Percentiles rank a stretch among this genome's conserved stretches.
Conservation (phyloP, 2,329 filamentous ascomycete genomes). For the Mycocentrospora acerina region DNA sequence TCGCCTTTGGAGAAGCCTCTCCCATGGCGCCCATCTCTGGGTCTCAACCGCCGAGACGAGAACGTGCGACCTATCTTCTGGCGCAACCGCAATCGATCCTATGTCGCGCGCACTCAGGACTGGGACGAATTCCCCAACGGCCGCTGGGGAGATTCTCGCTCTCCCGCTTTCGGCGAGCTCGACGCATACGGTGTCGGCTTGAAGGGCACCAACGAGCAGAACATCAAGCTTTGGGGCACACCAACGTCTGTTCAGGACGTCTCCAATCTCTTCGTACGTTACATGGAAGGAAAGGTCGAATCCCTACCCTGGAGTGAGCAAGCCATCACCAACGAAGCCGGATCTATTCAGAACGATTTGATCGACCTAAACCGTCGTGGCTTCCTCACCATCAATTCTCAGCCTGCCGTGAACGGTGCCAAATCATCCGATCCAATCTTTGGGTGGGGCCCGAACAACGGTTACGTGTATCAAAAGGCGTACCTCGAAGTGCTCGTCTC, state of each 20-base stretch:
- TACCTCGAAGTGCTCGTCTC: conserved; percentile 91
- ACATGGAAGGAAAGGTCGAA: conserved; percentile 77
- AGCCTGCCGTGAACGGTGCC: conserved; percentile 88
- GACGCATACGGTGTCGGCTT: conserved; percentile 93
- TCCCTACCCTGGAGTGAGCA: conserved; percentile 93
- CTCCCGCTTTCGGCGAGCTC: conserved; percentile 91
- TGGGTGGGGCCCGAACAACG: conserved; percentile 92
- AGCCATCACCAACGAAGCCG: conserved; percentile 79
- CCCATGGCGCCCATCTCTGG: conserved; percentile 94
- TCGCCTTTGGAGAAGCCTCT: conserved; percentile 84
- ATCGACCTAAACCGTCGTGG: conserved; percentile 82
- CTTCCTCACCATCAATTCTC: conserved; percentile 93
- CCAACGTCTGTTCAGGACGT: conserved; percentile 79
- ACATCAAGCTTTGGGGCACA: conserved; percentile 91
- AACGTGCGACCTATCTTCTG: conserved; percentile 98
- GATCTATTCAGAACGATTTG: conserved; percentile 74
- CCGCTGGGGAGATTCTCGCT: conserved; percentile 95
- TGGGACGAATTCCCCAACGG: conserved; percentile 99
- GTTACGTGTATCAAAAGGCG: conserved; percentile 97
- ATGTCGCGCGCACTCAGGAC: conserved; percentile 91
- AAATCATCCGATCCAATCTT: conserved; percentile 84
- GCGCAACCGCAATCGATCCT: conserved; percentile 95
- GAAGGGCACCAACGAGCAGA: conserved; percentile 93
- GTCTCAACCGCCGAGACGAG: conserved; percentile 82
- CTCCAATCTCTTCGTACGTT: conserved; percentile 79